Evolutionary conservation across 2,329 filamentous ascomycete species (phyloP), one percentile per base, ranked within the genome.

Genomic region (Trichoderma sp.): DNA sequence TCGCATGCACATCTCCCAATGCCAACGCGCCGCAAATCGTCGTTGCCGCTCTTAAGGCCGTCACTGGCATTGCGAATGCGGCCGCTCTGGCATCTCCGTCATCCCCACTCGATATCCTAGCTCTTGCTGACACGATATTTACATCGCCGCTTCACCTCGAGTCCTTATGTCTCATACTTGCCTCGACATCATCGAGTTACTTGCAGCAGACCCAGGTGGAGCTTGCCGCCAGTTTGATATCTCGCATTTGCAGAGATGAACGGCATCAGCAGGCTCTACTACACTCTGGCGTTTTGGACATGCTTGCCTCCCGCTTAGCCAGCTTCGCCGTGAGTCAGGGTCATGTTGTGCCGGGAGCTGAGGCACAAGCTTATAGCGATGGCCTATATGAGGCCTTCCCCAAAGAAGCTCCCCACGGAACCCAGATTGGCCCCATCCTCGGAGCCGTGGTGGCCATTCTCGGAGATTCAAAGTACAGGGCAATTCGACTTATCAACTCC

Each of bases 401-500:
- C 3, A 82, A 86, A 4, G 85, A 91, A 28, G 89, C 92, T 8
- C 86, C 88, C 2, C 82, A 85, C 15, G 84, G 83, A 18, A 84
- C 88, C 30, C 88, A 87, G 73, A 82, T 97, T 51, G 86, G 90
- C 2, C 89, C 90, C 11, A 88, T 97, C 21, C 83, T 98, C 7
- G 91, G 94, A 73, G 93, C 95, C 0, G 88, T 97, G 65, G 87
- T 90, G 24, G 87, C 90, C 60, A 92, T 98, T 62, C 88, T 97
- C 64, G 88, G 90, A 73, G 89, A 93, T 76, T 98, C 95, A 0
- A 91, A 91, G 75, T 93, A 91, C 80, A 89, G 94, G 70, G 91
- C 93, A 11, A 91, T 91, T 74, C 88, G 93, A 76, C 86, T 93
- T 63, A 82, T 92, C 57, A 91, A 88, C 72, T 91, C 92, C 1